Evolutionary conservation across 139 green algal genomes (phyloP), one percentile per base, ranked within the genome.

Genomic region (Auxenochlorella pyrenoidosa): DNA sequence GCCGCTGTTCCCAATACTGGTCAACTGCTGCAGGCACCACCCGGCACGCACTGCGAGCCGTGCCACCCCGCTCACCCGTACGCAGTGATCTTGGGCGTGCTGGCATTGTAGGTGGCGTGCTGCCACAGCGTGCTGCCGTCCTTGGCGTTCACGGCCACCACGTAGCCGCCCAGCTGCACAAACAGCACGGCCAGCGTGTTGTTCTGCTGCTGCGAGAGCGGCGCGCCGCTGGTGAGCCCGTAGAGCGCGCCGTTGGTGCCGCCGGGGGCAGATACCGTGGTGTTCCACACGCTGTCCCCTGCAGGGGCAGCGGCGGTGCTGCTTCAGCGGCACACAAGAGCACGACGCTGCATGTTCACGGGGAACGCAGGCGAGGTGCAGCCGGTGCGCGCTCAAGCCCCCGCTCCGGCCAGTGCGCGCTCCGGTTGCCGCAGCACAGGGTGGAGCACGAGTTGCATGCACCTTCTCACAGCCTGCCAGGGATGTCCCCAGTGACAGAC

Each of bases 21-120:
- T 72, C 2, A 24, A 18, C 8, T 32, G 1, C 65, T 36, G 26
- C 22, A 36, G 26, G 26, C 32, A 3, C 8, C 65, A 72, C 8
- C 8, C 65, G 34, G 65, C 65, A 36, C 26, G 24, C 22, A 6
- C 47, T 54, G 10, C 26, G 26, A 72, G 54, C 54, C 54, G 6
- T 41, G 24, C 73, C 22, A 3, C 41, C 40, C 41, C 2, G 38
- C 73, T 18, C 58, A 85, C 80, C 82, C 65, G n/a, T 79, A 86
- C 6, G 65, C 82, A 18, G 66, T 86, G 66, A 86, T 79, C 38
- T 47, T 78, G 44, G 82, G 82, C 26, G 41, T 78, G 66, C 40
- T 68, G 32, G n/a, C n/a, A n/a, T 86, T 86, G 66, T 86, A 86
- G 22, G 82, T 78, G 34, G 82, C 43, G 66, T 86, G 82, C n/a